A percentile compares a stretch with the other conserved stretches of the same genome.
Conservation (phyloP, 164 flowering plant genomes). For the Aristolochia fimbriata region DNA sequence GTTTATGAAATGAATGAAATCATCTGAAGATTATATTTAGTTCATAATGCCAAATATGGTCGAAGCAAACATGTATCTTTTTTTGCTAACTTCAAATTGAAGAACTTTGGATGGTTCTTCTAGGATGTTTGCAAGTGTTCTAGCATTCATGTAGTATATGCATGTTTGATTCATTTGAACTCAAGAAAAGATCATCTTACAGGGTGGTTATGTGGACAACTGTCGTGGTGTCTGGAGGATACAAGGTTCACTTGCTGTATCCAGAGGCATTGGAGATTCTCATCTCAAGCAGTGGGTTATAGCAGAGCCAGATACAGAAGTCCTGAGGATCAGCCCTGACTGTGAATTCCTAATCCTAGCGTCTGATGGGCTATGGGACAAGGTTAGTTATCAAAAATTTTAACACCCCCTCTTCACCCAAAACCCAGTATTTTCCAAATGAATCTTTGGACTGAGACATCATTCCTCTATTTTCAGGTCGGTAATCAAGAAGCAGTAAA, state of each 20-base stretch:
- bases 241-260: conserved; percentile 80
- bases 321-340: conserved; percentile 29
- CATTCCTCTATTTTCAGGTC: conserved; percentile 35
- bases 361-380: conserved; percentile 92
- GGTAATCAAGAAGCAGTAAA: conserved; percentile 81
- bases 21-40: no score
- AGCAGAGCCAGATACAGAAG: conserved; percentile 63
- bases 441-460: background rate
- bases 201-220: conserved; percentile 87
- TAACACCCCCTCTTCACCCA: no score
- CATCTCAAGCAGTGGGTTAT: conserved; percentile 69
- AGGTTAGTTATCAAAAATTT: conserved; percentile 26
- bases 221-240: conserved; percentile 73
- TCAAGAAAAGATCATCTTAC: conserved; percentile 6
- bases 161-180: no score
- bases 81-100: no score
- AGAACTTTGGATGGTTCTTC: no score
- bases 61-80: no score
- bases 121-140: no score
- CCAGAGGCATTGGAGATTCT: conserved; percentile 73
- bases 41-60: no score
- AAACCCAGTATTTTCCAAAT: background rate
- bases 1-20: no score
- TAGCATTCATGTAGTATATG: no score
- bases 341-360: conserved; percentile 76